Percentiles rank a stretch among this genome's conserved stretches.
Conservation (phyloP, 1,284 basidiomycete species). For the Vanrija humicola region DNA sequence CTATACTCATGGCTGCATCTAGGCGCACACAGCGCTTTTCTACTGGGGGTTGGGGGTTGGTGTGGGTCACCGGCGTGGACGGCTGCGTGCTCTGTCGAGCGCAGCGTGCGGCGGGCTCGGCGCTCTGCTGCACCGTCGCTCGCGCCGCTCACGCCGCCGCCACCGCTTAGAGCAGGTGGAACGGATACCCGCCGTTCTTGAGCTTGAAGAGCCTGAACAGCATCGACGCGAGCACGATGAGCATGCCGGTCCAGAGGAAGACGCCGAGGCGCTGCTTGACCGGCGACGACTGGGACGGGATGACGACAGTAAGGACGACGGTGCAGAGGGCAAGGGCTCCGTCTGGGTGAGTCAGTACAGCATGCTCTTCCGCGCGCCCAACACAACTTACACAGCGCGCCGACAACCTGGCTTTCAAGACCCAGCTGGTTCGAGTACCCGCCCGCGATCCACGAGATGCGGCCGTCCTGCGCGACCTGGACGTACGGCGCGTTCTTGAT, state of each 20-base stretch:
- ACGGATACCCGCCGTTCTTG: constrained; percentile 66
- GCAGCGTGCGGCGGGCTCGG: no score
- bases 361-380: background rate
- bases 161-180: constrained; percentile 15
- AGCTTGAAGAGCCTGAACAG: constrained; percentile 83
- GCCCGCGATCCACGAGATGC: constrained; percentile 72
- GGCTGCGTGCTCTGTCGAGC: no score
- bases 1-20: no score
- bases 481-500: constrained; percentile 79
- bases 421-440: constrained; percentile 90
- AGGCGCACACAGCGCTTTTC: no score
- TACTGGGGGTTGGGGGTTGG: no score
- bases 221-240: constrained; percentile 80
- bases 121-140: no score
- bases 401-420: constrained; percentile 85
- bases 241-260: constrained; percentile 81
- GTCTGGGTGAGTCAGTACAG: constrained; percentile 55
- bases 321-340: constrained; percentile 75
- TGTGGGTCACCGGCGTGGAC: no score
- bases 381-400: constrained; percentile 69
- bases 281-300: constrained; percentile 73
- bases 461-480: constrained; percentile 51
- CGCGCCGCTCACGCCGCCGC: no score
- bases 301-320: constrained; percentile 74
- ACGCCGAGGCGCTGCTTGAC: constrained; percentile 75